A percentile compares a stretch with the other conserved stretches of the same genome.
Evolutionary conservation across 805 yeast species (phyloP).

Genomic region (Hanseniaspora opuntiae): DNA sequence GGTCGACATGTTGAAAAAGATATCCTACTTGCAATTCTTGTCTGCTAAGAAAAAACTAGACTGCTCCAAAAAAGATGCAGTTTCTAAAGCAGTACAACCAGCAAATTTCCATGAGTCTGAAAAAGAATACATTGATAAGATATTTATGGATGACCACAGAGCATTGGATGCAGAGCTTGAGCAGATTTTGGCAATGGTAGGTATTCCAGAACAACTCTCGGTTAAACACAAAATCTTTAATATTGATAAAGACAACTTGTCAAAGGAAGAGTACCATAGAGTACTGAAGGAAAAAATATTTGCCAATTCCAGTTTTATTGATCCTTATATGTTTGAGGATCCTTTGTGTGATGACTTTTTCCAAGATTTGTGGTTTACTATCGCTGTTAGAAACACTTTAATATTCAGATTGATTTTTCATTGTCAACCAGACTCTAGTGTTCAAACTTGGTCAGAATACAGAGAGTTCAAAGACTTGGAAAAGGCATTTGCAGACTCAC

Average conservation of each 20-base stretch:
- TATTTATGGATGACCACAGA: constrained; percentile 19
- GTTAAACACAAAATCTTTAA: constrained; percentile 1
- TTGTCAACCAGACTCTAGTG: constrained; percentile 87
- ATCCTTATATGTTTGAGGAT: constrained; percentile 80
- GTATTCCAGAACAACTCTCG: constrained; percentile 11
- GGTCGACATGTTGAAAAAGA: constrained; percentile 58
- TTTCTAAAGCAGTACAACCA: neutral
- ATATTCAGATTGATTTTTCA: constrained; percentile 77
- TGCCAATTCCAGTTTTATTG: constrained; percentile 40
- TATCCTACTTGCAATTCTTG: constrained; percentile 56
- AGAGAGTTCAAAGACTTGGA: constrained; percentile 51
- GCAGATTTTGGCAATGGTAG: constrained; percentile 19
- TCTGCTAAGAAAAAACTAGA: constrained; percentile 30
- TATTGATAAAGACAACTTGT: constrained; percentile 12
- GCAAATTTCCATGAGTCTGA: neutral
- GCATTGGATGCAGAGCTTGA: constrained; percentile 23
- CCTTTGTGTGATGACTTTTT: constrained; percentile 73
- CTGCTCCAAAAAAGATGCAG: constrained; percentile 10
- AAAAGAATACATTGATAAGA: constrained; percentile 15
- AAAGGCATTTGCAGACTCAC: constrained; percentile 37
- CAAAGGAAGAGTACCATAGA: constrained; percentile 15
- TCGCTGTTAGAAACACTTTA: constrained; percentile 71
- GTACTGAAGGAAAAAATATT: constrained; percentile 15
- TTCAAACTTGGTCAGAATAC: constrained; percentile 81
- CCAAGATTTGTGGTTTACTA: constrained; percentile 72